Conservation (phyloP, 495 filamentous ascomycete species). For the Cladorrhinum samala region DNA sequence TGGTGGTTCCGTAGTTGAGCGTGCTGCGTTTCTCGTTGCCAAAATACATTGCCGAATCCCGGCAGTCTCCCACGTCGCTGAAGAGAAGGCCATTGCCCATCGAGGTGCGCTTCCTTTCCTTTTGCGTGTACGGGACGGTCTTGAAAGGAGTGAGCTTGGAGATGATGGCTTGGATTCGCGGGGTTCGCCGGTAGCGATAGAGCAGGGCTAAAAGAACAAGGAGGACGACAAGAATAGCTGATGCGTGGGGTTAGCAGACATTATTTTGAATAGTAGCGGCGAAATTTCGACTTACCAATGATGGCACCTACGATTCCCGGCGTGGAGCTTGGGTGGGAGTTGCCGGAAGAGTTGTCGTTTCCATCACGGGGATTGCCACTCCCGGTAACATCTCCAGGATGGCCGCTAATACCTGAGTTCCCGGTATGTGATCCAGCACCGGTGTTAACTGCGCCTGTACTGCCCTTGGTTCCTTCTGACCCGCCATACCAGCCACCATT, state of each 20-base stretch:
- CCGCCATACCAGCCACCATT: too few species aligned
- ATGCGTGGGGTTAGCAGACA: neutral
- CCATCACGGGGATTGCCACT: neutral
- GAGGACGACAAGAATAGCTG: constrained; percentile 22
- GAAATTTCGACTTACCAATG: constrained; percentile 14
- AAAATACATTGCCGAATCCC: constrained; percentile 9
- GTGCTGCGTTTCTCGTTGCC: constrained; percentile 18
- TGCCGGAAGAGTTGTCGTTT: neutral
- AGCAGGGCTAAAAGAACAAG: constrained; percentile 21
- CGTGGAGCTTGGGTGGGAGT: constrained; percentile 6
- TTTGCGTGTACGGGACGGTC: constrained; percentile 14
- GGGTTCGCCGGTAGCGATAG: constrained; percentile 22
- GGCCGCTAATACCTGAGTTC: neutral
- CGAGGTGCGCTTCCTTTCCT: constrained; percentile 22
- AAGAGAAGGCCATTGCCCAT: constrained; percentile 25
- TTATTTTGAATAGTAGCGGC: neutral
- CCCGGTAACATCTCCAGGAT: neutral
- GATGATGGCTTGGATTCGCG: constrained; percentile 20
- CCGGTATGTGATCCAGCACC: neutral
- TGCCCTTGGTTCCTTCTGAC: too few species aligned
- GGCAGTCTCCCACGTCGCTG: constrained; percentile 13
- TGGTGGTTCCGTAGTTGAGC: constrained; percentile 15
- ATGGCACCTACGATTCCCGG: constrained; percentile 20
- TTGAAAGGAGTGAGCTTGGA: constrained; percentile 23
- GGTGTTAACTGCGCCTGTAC: too few species aligned